Conservation (phyloP, 148 eudicot genomes). For the Rheum nobile region DNA sequence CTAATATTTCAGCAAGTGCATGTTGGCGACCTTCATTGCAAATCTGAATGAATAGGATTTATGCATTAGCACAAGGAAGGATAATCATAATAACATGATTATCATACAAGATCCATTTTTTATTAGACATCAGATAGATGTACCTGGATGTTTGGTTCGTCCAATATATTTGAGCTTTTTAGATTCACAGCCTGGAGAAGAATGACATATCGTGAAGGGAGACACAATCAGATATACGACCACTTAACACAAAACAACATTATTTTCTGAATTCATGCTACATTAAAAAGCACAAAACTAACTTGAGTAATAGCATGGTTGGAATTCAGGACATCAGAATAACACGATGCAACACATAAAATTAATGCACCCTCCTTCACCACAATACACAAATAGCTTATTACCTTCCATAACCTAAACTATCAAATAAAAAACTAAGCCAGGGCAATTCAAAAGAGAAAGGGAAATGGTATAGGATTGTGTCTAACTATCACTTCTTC, state of each 20-base stretch:
- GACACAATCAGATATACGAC: not conserved
- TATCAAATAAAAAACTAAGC: not conserved
- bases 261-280: not conserved
- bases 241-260: not conserved
- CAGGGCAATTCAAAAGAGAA: not conserved
- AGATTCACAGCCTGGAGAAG: slow-evolving; percentile 73
- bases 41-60: slow-evolving; percentile 34
- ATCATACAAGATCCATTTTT: not conserved
- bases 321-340: not conserved
- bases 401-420: not conserved
- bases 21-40: slow-evolving; percentile 86
- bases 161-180: slow-evolving; percentile 79
- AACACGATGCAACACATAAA: not conserved
- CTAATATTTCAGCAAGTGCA: slow-evolving; percentile 77
- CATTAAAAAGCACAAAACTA: not conserved
- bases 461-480: not conserved
- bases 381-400: not conserved
- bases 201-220: slow-evolving; percentile 3
- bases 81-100: not conserved
- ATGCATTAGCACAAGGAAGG: not conserved
- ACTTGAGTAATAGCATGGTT: not conserved
- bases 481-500: not conserved
- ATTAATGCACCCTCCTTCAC: not conserved
- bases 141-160: slow-evolving; percentile 68
- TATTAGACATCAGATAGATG: not conserved